A percentile compares a stretch with the other conserved stretches of the same genome.
Evolutionary conservation across 1,284 basidiomycete species (phyloP).

Genomic region (Trichosporon sp.): DNA sequence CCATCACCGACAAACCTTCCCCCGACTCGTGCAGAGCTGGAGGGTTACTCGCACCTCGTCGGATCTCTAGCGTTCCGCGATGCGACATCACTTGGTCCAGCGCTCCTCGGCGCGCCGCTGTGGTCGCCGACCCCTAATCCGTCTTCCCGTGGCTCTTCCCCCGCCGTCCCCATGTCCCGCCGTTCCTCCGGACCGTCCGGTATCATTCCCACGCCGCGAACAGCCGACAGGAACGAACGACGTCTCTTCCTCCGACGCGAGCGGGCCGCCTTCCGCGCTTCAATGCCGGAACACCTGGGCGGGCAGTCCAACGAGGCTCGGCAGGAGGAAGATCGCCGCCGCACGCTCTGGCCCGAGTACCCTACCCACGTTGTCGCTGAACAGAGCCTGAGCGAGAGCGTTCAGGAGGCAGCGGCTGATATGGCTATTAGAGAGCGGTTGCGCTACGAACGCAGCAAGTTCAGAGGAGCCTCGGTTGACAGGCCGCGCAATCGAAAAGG

Average conservation of each 20-base stretch:
- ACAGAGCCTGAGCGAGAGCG: background rate
- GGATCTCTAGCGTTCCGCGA: background rate
- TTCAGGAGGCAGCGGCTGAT: background rate
- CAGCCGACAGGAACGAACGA: background rate
- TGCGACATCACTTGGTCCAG: background rate
- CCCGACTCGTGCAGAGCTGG: conserved; percentile 9
- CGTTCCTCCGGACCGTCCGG: background rate
- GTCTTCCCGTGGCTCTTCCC: background rate
- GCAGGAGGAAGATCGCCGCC: background rate
- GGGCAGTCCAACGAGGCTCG: background rate
- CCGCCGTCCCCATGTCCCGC: background rate
- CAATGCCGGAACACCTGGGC: background rate
- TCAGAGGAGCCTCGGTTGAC: background rate
- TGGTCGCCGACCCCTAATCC: background rate
- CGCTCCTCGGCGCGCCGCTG: background rate
- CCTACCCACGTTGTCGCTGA: background rate
- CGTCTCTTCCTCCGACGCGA: background rate
- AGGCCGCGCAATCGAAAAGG: background rate
- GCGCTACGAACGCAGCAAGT: background rate
- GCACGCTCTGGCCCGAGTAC: conserved; percentile 8
- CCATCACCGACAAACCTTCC: background rate
- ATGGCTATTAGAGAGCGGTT: background rate
- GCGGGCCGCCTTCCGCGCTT: background rate
- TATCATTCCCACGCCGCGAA: background rate
- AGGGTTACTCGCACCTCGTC: background rate